A percentile compares a stretch with the other conserved stretches of the same genome.
Evolutionary conservation across 768 basidiomycete species (phyloP).

Genomic region (Tricholoma matsutake): DNA sequence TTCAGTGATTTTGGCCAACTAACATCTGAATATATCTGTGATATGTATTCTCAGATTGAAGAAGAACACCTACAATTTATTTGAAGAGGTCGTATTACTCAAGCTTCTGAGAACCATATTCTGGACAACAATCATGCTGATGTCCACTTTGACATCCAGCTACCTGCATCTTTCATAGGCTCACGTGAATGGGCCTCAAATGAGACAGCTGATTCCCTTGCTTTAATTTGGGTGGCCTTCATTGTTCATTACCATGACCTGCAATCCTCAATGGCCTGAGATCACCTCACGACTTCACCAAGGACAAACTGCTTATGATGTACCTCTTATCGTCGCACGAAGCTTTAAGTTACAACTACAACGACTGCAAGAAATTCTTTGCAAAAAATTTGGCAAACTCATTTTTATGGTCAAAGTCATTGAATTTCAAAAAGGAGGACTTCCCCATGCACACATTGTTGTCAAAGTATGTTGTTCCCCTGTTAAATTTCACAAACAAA

Average conservation of each 20-base stretch:
- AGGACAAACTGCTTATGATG: conserved; percentile 31
- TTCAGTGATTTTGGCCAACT: too few species aligned
- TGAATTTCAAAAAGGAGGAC: conserved; percentile 41
- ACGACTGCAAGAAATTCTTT: conserved; percentile 20
- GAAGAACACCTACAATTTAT: too few species aligned
- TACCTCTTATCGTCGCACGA: conserved; percentile 31
- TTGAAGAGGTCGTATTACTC: too few species aligned
- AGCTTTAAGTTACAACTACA: conserved; percentile 34
- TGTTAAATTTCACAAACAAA: neutral
- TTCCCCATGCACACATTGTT: conserved; percentile 41
- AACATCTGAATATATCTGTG: too few species aligned
- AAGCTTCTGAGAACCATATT: too few species aligned
- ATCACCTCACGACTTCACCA: conserved; percentile 13
- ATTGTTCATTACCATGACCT: conserved; percentile 40
- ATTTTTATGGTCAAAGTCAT: conserved; percentile 31
- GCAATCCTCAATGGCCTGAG: conserved; percentile 40
- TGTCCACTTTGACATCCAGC: too few species aligned
- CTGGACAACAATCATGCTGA: too few species aligned
- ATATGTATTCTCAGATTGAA: too few species aligned
- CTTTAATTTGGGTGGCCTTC: neutral
- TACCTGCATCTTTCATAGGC: too few species aligned
- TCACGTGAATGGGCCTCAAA: too few species aligned
- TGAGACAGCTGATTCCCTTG: too few species aligned
- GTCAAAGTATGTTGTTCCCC: conserved; percentile 14
- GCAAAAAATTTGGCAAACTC: conserved; percentile 27